Percentiles rank a stretch among this genome's conserved stretches.
Evolutionary conservation across 768 basidiomycete species (phyloP).

Genomic region (Phaeolepiota aurea): DNA sequence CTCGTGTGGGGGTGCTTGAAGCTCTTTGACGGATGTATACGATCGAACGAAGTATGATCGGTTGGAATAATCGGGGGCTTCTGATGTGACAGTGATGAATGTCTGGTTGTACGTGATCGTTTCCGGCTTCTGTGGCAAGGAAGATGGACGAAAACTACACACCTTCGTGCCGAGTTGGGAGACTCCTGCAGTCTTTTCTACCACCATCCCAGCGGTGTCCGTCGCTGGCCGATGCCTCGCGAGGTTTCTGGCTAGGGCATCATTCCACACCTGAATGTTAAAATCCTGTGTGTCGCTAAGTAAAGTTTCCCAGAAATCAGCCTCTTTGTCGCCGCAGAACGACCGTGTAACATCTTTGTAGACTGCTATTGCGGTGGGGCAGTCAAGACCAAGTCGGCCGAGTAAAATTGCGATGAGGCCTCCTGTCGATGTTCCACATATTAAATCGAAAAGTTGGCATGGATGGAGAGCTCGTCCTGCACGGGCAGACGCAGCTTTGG

Average conservation of each 20-base stretch:
- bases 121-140: too few species aligned
- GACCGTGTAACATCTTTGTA: conserved; percentile 11
- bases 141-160: too few species aligned
- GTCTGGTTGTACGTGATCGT: conserved; percentile 7
- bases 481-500: conserved; percentile 10
- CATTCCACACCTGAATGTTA: too few species aligned
- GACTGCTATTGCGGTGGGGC: conserved; percentile 13
- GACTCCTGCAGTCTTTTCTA: background rate
- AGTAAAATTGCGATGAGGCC: conserved; percentile 18
- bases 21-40: conserved; percentile 9
- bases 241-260: too few species aligned
- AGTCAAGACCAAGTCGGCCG: conserved; percentile 18
- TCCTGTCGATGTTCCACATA: conserved; percentile 20
- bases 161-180: too few species aligned
- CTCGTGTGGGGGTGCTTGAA: conserved; percentile 2
- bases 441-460: conserved; percentile 19
- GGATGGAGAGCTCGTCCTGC: conserved; percentile 13
- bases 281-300: conserved; percentile 6
- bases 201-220: background rate
- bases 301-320: conserved; percentile 10
- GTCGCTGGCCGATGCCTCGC: background rate
- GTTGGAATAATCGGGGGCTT: conserved; percentile 13
- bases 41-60: conserved; percentile 14
- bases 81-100: conserved; percentile 15
- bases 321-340: conserved; percentile 10